Base-by-base conservation (phyloP, 73 alveolate species). In the Paramecium sexaurelia region DNA sequence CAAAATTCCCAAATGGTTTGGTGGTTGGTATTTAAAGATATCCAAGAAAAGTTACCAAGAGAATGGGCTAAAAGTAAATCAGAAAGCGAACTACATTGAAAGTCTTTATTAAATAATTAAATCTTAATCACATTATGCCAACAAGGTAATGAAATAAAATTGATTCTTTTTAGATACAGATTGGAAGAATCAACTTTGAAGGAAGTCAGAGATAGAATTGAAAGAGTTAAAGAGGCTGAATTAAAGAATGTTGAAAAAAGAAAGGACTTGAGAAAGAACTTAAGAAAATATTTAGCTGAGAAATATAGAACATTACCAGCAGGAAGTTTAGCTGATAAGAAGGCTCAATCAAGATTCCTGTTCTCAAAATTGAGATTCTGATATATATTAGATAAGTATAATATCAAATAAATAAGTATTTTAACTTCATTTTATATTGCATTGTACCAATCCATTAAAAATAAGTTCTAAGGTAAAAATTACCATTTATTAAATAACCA, bases 111-210 rank as follows among this genome's bases (percentile, higher is more conserved):
- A 96, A 95, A 92, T 87, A 75, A 92, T 96, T 96, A 83, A 96
- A 96, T 95, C 93, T 93, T 91, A 93, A 96, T 91, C 99, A 96
- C 95, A 84, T 96, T 91, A 90, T 96, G 95, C 99, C 99, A 73
- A 96, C 99, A 36, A 95, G 99, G 93, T 92, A 92, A 36, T 86
- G 7, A 37, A 51, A n/a, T 22, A 2, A 20, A 7, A 27, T 41
- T 55, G 29, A 40, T 26, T 9, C 5, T 78, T 24, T 17, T 7
- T 55, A 55, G 87, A 39, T 88, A 61, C 43, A 66, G 90, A 88
- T 69, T 68, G 26, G 94, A 88, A 26, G 84, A 61, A 27, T 39
- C 68, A 33, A 51, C 90, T 24, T 55, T 88, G n/a, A 88, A 88
- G 55, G 94, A 88, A 69, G 84, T 88, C 55, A 68, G 94, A 35